These are phyloP conservation scores for Piedraia hortae DNA, from an alignment of 2,329 filamentous ascomycete genomes.

Conservation along the genomic window DNA sequence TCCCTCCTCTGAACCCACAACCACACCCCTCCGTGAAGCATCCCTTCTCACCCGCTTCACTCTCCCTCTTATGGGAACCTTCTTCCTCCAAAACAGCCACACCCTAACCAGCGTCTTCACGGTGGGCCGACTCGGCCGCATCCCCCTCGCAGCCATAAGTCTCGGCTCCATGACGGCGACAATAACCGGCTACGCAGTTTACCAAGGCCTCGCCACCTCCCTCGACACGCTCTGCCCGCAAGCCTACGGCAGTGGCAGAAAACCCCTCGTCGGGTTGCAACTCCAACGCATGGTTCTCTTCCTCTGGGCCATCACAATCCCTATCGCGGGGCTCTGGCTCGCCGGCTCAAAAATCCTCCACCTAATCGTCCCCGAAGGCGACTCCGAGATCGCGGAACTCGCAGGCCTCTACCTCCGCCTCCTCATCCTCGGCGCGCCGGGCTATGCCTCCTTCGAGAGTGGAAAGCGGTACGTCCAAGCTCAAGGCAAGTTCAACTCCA, in stretches of 20 bases:
- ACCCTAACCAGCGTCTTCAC: slow-evolving; percentile 22
- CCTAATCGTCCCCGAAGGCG: slow-evolving; percentile 39
- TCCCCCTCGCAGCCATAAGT: slow-evolving; percentile 21
- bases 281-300: slow-evolving; percentile 61
- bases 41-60: slow-evolving; percentile 37
- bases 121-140: slow-evolving; percentile 22
- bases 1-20: no score
- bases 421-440: slow-evolving; percentile 41
- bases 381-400: slow-evolving; percentile 40
- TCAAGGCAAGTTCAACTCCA: slow-evolving; percentile 60
- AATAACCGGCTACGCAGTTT: slow-evolving; percentile 22
- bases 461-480: slow-evolving; percentile 74
- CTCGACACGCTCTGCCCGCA: slow-evolving; percentile 83
- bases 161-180: slow-evolving; percentile 22
- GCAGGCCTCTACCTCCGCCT: slow-evolving; percentile 49
- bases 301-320: slow-evolving; percentile 41
- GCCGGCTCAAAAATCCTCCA: slow-evolving; percentile 35
- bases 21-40: no score
- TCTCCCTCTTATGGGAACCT: slow-evolving; percentile 19
- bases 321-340: slow-evolving; percentile 45
- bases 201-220: slow-evolving; percentile 49
- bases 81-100: slow-evolving; percentile 21
- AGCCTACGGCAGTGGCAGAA: slow-evolving; percentile 76
- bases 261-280: slow-evolving; percentile 63
- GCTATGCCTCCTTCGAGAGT: slow-evolving; percentile 48